Evolutionary conservation across 768 basidiomycete genomes (phyloP), one percentile per base, ranked within the genome.

Genomic region (Amanita polypyramis): DNA sequence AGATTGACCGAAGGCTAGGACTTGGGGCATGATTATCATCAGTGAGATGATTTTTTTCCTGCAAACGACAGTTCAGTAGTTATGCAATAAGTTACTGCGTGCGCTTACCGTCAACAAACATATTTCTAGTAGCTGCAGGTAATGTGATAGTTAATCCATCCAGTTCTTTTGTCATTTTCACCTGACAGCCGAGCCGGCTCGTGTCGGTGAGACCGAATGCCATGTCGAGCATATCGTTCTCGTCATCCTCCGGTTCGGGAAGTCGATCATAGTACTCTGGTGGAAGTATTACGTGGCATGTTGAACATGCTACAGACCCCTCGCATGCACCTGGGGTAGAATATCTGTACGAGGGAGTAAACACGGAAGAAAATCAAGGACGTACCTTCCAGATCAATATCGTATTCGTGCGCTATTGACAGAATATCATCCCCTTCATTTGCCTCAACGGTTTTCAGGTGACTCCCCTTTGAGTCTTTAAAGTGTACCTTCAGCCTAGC

Each of bases 211-310:
- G 72, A 0, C 91, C 96, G 57, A 97, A 98, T 3, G 95, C 95
- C 76, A 98, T 89, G 63, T 97, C 95, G 33, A 99, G 76, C 91
- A 94, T 93, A 57, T 92, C 94, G 58, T 97, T 99, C 67, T 99
- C 95, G 60, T 99, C 95, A 55, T 98, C 95, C 47, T 87, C 87
- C 3, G 95, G 94, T 59, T 98, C 95, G 1, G 89, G 85, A 2
- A 98, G 74, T 40, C 76, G 62, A 62, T 97, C 89, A 61, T 93
- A 97, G 51, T 82, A 73, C 58, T 92, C 82, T 17, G 76, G 75
- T 20, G 80, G 71, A 46, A 94, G 72, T 50, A 99, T 90, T 48
- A 98, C 79, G 62, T 99, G 95, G 62, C 95, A 99, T 17, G 95
- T 99, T 11, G 95, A 97, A 61, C 95, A 99, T 12, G 95, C 95